A percentile compares a stretch with the other conserved stretches of the same genome.
Conservation (phyloP, 129 eudicot species). For the Artemisia annua region DNA sequence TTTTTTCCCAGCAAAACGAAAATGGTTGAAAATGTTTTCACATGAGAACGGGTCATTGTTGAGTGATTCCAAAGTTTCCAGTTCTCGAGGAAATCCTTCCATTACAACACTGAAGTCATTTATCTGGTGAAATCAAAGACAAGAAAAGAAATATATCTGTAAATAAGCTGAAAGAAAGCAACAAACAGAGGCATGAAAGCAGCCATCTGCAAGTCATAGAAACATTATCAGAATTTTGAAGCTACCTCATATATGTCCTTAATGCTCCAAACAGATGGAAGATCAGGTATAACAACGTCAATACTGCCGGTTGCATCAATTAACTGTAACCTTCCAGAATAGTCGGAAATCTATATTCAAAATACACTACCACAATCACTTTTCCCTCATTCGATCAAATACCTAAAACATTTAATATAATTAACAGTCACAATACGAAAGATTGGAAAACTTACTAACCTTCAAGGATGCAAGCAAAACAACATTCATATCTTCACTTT, state of each 20-base stretch:
- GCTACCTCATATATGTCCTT: conserved; percentile 64
- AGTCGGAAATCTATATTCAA: conserved; percentile 47
- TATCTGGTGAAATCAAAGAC: conserved; percentile 45
- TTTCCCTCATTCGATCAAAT: background rate
- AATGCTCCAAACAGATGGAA: conserved; percentile 62
- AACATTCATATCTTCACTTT: conserved; percentile 60
- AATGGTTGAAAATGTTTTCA: conserved; percentile 48
- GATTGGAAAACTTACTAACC: conserved; percentile 36
- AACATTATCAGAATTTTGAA: background rate
- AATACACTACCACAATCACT: conserved; percentile 13
- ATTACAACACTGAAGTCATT: conserved; percentile 56
- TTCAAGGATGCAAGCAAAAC: conserved; percentile 66
- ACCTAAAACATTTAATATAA: background rate
- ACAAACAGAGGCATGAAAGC: conserved; percentile 2
- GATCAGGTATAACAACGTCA: conserved; percentile 61
- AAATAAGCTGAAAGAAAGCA: conserved; percentile 14
- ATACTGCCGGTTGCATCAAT: conserved; percentile 82
- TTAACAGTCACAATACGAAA: background rate
- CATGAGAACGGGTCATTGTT: conserved; percentile 56
- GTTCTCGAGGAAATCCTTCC: conserved; percentile 48
- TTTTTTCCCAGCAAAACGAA: conserved; percentile 28
- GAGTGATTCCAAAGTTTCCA: conserved; percentile 32
- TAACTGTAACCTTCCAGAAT: conserved; percentile 76
- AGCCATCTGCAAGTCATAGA: background rate
- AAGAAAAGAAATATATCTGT: background rate